These are phyloP conservation scores for Aspergillus pseudonomiae DNA, from an alignment of 2,329 filamentous ascomycete genomes.

Conservation along the genomic window DNA sequence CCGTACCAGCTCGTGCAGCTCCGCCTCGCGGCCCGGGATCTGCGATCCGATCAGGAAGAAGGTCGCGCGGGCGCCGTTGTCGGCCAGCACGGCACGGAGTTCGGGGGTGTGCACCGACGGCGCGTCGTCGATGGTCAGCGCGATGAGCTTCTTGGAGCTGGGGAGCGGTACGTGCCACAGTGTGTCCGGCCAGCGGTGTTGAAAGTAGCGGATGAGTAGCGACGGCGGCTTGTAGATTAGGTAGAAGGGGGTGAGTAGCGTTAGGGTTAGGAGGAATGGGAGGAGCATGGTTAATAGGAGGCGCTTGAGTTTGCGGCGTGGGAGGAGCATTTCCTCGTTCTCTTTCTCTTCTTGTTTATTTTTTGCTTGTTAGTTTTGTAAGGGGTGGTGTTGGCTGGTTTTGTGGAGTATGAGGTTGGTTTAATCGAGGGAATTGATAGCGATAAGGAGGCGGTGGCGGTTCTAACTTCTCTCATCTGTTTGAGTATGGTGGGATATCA, in stretches of 20 bases:
- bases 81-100: slow-evolving; percentile 69
- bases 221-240: slow-evolving; percentile 78
- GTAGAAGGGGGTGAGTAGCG: slow-evolving; percentile 57
- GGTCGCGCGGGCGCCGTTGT: slow-evolving; percentile 72
- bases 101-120: slow-evolving; percentile 72
- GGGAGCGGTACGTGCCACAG: slow-evolving; percentile 66
- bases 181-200: slow-evolving; percentile 73
- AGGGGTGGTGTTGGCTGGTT: background rate
- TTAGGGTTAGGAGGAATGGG: slow-evolving; percentile 36
- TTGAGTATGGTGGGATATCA: too few species aligned
- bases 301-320: slow-evolving; percentile 22
- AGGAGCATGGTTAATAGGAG: slow-evolving; percentile 36
- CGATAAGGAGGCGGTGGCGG: too few species aligned
- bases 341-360: too few species aligned
- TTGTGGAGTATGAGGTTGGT: too few species aligned
- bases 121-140: slow-evolving; percentile 84
- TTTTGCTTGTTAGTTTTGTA: background rate
- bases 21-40: slow-evolving; percentile 59
- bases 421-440: too few species aligned
- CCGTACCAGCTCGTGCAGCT: slow-evolving; percentile 61
- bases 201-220: slow-evolving; percentile 71
- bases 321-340: slow-evolving; percentile 15
- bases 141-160: slow-evolving; percentile 66
- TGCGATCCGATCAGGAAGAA: slow-evolving; percentile 89
- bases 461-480: too few species aligned